These are phyloP conservation scores for Trypanosoma grayi DNA, from an alignment of 208 protist species.

Conservation along the genomic window DNA sequence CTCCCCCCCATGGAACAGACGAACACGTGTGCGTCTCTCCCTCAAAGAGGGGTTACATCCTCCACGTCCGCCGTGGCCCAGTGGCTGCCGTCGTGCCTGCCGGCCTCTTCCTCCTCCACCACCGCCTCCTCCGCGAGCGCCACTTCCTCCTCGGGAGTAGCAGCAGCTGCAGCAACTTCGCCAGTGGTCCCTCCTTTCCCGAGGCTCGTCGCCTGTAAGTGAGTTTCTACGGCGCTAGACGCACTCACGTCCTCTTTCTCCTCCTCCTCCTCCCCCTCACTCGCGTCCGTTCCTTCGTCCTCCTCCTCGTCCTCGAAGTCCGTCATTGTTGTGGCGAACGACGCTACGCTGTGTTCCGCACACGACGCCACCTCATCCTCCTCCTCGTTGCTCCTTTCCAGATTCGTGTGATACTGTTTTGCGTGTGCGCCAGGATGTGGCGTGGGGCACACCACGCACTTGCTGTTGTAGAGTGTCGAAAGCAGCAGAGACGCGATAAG, in stretches of 20 bases:
- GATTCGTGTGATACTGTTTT: background rate
- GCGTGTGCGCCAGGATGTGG: background rate
- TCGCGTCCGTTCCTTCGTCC: constrained; percentile 16
- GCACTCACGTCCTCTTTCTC: constrained; percentile 3
- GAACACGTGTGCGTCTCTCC: constrained; percentile 1
- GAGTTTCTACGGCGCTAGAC: background rate
- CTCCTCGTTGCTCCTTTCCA: background rate
- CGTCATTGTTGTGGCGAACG: constrained; percentile 10
- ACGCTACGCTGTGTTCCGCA: background rate
- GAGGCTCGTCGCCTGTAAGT: background rate
- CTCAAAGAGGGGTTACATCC: constrained; percentile 48
- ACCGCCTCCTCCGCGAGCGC: background rate
- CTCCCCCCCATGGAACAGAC: too few species aligned
- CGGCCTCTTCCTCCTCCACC: constrained; percentile 18
- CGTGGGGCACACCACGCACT: constrained; percentile 43
- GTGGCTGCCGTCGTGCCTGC: background rate
- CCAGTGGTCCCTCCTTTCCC: background rate
- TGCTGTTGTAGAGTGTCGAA: constrained; percentile 44
- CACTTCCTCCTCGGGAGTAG: too few species aligned
- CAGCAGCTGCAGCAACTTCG: background rate
- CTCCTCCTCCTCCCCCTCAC: constrained; percentile 9
- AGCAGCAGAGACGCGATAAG: constrained; percentile 43
- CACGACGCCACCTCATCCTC: background rate
- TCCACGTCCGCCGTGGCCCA: constrained; percentile 37
- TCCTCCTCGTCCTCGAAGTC: constrained; percentile 13